Percentiles rank a stretch among this genome's conserved stretches.
Conservation (phyloP, 2,329 filamentous ascomycete genomes). For the Pestalotiopsis sp. region DNA sequence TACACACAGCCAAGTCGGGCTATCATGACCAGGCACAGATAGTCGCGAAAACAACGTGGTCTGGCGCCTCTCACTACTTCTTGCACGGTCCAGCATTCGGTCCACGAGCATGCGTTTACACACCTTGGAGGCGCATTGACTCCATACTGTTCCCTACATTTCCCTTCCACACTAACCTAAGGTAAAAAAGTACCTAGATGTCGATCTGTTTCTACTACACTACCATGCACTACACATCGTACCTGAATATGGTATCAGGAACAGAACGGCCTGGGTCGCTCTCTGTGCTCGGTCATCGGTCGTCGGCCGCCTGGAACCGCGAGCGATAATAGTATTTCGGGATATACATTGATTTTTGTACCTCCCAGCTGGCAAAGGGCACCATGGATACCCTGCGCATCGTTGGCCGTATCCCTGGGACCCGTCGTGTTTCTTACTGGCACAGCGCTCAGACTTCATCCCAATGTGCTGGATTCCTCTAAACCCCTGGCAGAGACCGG, state of each 20-base stretch:
- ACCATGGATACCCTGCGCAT: not conserved
- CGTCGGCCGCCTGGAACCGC: not conserved
- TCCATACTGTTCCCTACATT: not conserved
- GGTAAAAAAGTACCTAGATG: not conserved
- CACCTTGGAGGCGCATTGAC: not conserved
- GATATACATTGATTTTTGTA: not conserved
- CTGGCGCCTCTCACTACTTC: no score
- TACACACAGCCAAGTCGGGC: not conserved
- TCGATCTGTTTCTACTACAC: not conserved
- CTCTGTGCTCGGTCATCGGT: not conserved
- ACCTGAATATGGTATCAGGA: not conserved
- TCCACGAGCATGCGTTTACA: not conserved
- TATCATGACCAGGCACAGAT: no score
- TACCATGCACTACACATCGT: not conserved
- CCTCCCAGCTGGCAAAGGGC: not conserved
- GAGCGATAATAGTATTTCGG: not conserved
- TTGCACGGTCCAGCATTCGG: not conserved
- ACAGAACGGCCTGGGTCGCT: not conserved
- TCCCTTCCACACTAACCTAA: not conserved
- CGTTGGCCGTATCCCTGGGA: not conserved
- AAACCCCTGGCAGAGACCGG: not conserved
- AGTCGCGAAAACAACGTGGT: no score
- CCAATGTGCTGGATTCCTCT: not conserved
- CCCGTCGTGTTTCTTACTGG: not conserved
- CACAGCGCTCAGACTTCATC: not conserved